Evolutionary conservation across 441 rosid genomes (phyloP), one percentile per base, ranked within the genome.

Genomic region (Flueggea neowawraea): DNA sequence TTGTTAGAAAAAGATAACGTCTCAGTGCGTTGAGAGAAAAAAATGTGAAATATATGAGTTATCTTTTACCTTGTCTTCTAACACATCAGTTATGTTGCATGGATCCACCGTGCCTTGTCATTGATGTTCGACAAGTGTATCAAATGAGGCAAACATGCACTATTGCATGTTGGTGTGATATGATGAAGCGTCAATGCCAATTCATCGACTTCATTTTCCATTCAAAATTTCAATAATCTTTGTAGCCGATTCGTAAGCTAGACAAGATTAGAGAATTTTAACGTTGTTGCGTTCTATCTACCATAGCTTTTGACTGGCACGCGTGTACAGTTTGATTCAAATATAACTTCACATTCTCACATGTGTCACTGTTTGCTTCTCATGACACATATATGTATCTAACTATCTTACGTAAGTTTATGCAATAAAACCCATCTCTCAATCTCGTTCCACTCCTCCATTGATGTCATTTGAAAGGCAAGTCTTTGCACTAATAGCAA

Each of bases 281-380:
- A 6, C 17, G 36, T 10, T 75, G 78, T 76, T 69, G 83, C 74
- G 71, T 31, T 78, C 68, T 74, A 72, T 74, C 75, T 60, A 58
- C 3, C 16, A 12, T n/a, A 16, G 17, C 73, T 78, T 79, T 74
- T 65, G 73, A 74, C 61, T 11, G 55, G 62, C 80, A 69, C 77
- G 82, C 82, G 76, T 74, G 75, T 61, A 28, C 31, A 17, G 16
- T 9, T 10, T 47, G 48, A 53, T 62, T 63, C 69, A 57, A 39
- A 54, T 52, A 59, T 57, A 64, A 57, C 53, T 54, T 66, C 64
- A 16, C 3, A 55, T 45, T 4, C 57, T 31, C 54, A 62, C 76
- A 69, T 5, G 68, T 73, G 82, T 56, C 77, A 17, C 10, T 12
- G 2, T 6, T n/a, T 31, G 1, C 58, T 33, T 65, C 17, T 31